Conservation (phyloP, 2,329 filamentous ascomycete genomes). For the Neonectria magnoliae region DNA sequence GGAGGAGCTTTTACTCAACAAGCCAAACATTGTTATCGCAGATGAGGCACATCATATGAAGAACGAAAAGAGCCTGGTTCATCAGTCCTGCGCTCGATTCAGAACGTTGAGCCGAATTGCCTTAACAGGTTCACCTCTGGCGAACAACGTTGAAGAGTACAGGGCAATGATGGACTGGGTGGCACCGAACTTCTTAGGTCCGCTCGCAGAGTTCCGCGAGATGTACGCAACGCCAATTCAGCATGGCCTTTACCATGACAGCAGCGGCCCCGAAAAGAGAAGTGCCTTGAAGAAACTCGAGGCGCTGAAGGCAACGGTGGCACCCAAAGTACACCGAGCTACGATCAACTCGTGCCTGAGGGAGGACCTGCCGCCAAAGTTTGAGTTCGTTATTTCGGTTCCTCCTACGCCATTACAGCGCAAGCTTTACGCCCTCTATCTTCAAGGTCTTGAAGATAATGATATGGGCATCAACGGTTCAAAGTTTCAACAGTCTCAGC, state of each 20-base stretch:
- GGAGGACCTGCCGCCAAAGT: slow-evolving; percentile 76
- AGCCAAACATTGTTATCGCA: slow-evolving; percentile 78
- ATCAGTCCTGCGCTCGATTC: slow-evolving; percentile 67
- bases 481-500: slow-evolving; percentile 21
- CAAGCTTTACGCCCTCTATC: slow-evolving; percentile 66
- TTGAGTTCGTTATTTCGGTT: slow-evolving; percentile 83
- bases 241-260: slow-evolving; percentile 75
- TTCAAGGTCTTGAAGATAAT: slow-evolving; percentile 40
- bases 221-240: slow-evolving; percentile 80
- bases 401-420: slow-evolving; percentile 74
- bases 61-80: slow-evolving; percentile 65
- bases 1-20: slow-evolving; percentile 62
- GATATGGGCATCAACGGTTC: neutral
- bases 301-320: slow-evolving; percentile 76
- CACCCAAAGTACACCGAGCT: slow-evolving; percentile 80
- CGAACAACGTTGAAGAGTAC: slow-evolving; percentile 87
- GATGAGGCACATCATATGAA: slow-evolving; percentile 89
- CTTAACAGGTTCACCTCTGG: slow-evolving; percentile 85
- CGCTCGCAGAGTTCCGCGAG: slow-evolving; percentile 71
- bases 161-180: slow-evolving; percentile 91
- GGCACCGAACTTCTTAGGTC: slow-evolving; percentile 80
- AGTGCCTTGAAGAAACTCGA: slow-evolving; percentile 72
- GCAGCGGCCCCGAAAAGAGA: slow-evolving; percentile 63
- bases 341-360: slow-evolving; percentile 73
- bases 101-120: slow-evolving; percentile 78